Conservation (phyloP, 1,139 yeast genomes). For the Taiozyma onychis region DNA sequence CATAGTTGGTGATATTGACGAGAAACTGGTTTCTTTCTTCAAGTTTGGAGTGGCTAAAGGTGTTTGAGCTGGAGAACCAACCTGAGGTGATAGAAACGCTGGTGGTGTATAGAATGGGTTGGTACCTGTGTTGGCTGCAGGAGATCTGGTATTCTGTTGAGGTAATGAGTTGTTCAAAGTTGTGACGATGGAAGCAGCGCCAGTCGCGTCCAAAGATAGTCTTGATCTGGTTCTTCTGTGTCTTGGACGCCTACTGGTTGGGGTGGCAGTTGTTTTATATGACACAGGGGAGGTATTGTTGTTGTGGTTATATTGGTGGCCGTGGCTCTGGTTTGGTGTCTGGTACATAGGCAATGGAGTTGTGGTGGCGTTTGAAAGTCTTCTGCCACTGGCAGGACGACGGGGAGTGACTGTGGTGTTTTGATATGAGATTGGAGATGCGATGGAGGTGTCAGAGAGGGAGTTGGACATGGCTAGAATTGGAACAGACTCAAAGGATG, state of each 20-base stretch:
- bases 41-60: constrained; percentile 22
- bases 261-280: constrained; percentile 12
- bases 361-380: constrained; percentile 14
- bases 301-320: constrained; percentile 6
- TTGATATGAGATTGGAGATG: constrained; percentile 15
- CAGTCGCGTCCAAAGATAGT: constrained; percentile 33
- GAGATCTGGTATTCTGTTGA: constrained; percentile 13
- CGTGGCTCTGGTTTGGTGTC: constrained; percentile 15
- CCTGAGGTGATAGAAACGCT: constrained; percentile 34
- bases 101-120: constrained; percentile 46
- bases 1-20: constrained; percentile 21
- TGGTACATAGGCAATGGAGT: constrained; percentile 21
- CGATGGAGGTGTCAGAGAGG: constrained; percentile 18
- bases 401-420: constrained; percentile 16
- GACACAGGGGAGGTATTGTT: constrained; percentile 17
- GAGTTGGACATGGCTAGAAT: constrained; percentile 21
- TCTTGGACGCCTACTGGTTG: constrained; percentile 23
- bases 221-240: constrained; percentile 40
- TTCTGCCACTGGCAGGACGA: constrained; percentile 13
- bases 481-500: constrained; percentile 40
- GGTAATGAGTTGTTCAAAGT: constrained; percentile 8
- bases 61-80: constrained; percentile 18
- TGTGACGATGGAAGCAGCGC: constrained; percentile 22
- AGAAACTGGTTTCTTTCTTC: constrained; percentile 8
- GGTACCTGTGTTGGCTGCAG: constrained; percentile 21